Percentiles rank a stretch among this genome's conserved stretches.
Evolutionary conservation across 176 grass and related monocot genomes (phyloP).

Genomic region (Ampelocalamus luodianensis): DNA sequence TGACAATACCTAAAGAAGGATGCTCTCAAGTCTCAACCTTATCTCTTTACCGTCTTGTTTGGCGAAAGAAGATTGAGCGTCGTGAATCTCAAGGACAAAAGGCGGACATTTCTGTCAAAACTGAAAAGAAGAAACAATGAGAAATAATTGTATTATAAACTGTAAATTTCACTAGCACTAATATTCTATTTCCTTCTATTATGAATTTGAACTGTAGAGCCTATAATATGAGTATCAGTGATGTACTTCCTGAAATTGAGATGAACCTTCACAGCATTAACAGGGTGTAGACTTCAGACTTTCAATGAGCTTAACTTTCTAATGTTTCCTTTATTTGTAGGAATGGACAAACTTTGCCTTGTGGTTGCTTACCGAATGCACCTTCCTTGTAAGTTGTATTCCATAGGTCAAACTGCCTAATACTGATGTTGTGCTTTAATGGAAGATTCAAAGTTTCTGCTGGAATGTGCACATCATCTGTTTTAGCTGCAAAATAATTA

Average conservation of each 20-base stretch:
- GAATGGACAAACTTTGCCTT: no score
- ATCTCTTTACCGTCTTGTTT: conserved; percentile 70
- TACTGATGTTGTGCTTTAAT: conserved; percentile 15
- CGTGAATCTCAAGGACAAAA: conserved; percentile 79
- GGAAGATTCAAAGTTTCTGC: conserved; percentile 1
- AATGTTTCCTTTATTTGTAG: background rate
- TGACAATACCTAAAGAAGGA: conserved; percentile 28
- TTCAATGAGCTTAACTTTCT: background rate
- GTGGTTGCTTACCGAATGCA: no score
- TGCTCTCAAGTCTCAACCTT: conserved; percentile 20
- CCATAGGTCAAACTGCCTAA: conserved; percentile 12
- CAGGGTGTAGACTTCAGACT: background rate
- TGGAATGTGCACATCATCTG: conserved; percentile 21
- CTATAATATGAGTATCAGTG: conserved; percentile 9
- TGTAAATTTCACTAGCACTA: conserved; percentile 27
- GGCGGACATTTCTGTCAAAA: conserved; percentile 87
- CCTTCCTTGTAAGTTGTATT: conserved; percentile 42
- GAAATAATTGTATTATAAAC: conserved; percentile 80
- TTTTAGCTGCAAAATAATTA: background rate
- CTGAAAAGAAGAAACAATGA: conserved; percentile 78
- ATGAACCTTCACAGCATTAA: background rate
- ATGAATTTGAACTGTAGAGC: conserved; percentile 9
- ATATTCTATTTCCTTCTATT: conserved; percentile 7
- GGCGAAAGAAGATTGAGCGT: conserved; percentile 97
- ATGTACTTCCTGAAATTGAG: background rate